phyloP scores from a whole-genome alignment of 805 yeast genomes.

The Kazachstania kunashirensis region DNA sequence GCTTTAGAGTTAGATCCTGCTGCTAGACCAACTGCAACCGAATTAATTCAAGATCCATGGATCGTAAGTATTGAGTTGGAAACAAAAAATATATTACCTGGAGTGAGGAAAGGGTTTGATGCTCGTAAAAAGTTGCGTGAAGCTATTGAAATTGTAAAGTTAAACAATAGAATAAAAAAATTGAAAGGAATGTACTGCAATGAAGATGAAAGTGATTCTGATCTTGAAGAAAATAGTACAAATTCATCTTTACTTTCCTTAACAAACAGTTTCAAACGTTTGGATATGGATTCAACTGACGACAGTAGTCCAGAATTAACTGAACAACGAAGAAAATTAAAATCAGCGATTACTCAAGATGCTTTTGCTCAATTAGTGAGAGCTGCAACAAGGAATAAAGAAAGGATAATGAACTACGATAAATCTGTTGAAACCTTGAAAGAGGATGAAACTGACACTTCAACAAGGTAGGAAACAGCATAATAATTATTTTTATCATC shows the following conservation, averaged over 20 bases:
- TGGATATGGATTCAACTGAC: constrained; percentile 4
- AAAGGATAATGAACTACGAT: constrained; percentile 23
- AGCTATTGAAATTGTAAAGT: constrained; percentile 73
- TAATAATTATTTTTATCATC: neutral
- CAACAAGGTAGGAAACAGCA: neutral
- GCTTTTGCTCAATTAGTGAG: constrained; percentile 62
- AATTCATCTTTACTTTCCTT: constrained; percentile 12
- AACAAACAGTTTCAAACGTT: constrained; percentile 6
- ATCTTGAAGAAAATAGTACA: constrained; percentile 17
- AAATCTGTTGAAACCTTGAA: neutral
- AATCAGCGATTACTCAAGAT: constrained; percentile 35
- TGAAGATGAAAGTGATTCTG: constrained; percentile 31
- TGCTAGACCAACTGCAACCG: constrained; percentile 56
- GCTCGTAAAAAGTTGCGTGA: constrained; percentile 77
- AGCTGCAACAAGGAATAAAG: constrained; percentile 54
- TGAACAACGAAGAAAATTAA: constrained; percentile 14
- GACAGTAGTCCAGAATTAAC: constrained; percentile 1
- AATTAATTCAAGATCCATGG: constrained; percentile 70
- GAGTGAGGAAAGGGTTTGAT: constrained; percentile 68
- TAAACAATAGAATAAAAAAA: constrained; percentile 66
- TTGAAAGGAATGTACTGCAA: constrained; percentile 49
- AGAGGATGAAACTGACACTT: neutral
- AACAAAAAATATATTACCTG: constrained; percentile 65
- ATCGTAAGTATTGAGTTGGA: constrained; percentile 39
- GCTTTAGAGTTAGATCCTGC: constrained; percentile 61